These are phyloP conservation scores for Rasamsonia emersonii DNA, from an alignment of 2,329 filamentous ascomycete species.

Conservation along the genomic window DNA sequence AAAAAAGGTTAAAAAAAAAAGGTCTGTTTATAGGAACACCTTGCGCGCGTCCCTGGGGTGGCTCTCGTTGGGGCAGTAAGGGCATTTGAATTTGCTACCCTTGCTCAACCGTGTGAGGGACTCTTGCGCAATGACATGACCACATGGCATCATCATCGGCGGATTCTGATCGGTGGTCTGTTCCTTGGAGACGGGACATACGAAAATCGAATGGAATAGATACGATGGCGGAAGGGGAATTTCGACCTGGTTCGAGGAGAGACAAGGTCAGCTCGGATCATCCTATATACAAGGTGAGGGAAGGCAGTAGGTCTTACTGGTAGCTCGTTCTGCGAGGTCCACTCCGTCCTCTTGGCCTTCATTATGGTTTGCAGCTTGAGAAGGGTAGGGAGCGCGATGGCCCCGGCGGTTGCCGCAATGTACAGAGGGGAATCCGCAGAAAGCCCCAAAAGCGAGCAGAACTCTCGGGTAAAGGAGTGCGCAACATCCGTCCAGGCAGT, in stretches of 20 bases:
- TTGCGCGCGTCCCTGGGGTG: constrained; percentile 65
- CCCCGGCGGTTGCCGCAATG: constrained; percentile 82
- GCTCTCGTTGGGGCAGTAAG: constrained; percentile 86
- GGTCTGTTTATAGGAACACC: constrained; percentile 51
- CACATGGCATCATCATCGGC: constrained; percentile 93
- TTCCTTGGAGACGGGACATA: constrained; percentile 94
- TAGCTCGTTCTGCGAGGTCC: constrained; percentile 85
- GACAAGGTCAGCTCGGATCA: too few species aligned
- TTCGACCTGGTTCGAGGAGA: too few species aligned
- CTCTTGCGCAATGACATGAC: constrained; percentile 85
- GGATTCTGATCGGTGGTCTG: constrained; percentile 90
- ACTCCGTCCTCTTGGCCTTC: constrained; percentile 82
- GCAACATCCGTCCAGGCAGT: constrained; percentile 75
- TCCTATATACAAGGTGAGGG: too few species aligned
- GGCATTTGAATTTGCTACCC: constrained; percentile 79
- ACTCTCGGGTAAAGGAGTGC: constrained; percentile 83
- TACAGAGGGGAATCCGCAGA: constrained; percentile 90
- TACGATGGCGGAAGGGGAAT: constrained; percentile 57
- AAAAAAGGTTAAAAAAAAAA: too few species aligned
- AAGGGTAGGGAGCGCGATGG: constrained; percentile 80
- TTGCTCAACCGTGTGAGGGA: constrained; percentile 73
- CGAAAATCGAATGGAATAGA: constrained; percentile 90
- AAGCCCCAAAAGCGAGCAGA: constrained; percentile 82
- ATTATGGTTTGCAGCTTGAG: constrained; percentile 84
- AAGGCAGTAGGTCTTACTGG: constrained; percentile 56